phyloP scores from a whole-genome alignment of 805 yeast genomes.

The Lipomyces spencermartinsiae region DNA sequence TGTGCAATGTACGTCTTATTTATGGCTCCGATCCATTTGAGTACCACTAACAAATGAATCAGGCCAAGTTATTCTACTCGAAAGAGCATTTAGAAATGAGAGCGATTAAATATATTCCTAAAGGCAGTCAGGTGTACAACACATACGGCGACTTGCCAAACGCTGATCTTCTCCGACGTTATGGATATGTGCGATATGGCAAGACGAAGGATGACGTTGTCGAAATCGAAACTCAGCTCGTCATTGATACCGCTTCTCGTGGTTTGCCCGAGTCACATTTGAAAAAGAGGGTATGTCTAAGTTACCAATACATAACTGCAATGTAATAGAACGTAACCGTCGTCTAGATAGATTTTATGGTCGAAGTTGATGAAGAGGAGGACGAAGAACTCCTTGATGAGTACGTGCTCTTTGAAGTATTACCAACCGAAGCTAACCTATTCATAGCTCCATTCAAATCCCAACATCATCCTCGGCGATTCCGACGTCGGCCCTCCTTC shows the following conservation, averaged over 20 bases:
- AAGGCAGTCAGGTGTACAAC: constrained; percentile 81
- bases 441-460: constrained; percentile 20
- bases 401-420: background rate
- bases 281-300: constrained; percentile 19
- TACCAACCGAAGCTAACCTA: background rate
- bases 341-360: constrained; percentile 23
- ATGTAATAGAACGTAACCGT: background rate
- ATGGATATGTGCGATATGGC: constrained; percentile 75
- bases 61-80: constrained; percentile 44
- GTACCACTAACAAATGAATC: background rate
- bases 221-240: constrained; percentile 61
- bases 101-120: constrained; percentile 62
- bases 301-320: background rate
- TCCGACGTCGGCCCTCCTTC: constrained; percentile 30
- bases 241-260: constrained; percentile 50
- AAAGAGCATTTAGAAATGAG: constrained; percentile 66
- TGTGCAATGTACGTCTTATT: constrained; percentile 68
- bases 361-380: constrained; percentile 28
- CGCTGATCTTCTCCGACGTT: constrained; percentile 85
- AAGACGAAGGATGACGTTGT: constrained; percentile 65
- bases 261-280: constrained; percentile 32
- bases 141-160: constrained; percentile 92
- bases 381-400: constrained; percentile 34
- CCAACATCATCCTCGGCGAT: constrained; percentile 23
- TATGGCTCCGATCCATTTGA: background rate